These are phyloP conservation scores for Omphalea diandra DNA, from an alignment of 441 rosid species.

Conservation along the genomic window DNA sequence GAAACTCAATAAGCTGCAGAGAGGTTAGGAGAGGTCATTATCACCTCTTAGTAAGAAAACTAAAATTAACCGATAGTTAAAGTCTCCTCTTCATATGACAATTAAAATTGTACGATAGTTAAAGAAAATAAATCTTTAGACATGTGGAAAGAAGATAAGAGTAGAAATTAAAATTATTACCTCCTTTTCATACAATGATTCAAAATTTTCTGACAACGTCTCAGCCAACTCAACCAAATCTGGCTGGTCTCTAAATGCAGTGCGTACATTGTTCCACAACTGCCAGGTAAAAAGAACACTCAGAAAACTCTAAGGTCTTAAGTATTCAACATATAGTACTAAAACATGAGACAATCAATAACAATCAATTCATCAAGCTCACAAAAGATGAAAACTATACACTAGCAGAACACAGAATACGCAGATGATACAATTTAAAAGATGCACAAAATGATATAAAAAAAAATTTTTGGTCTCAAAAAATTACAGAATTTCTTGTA, in stretches of 20 bases:
- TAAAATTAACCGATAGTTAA: too few species aligned
- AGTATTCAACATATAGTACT: neutral
- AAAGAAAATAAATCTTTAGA: neutral
- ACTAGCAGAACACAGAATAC: neutral
- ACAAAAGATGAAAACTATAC: neutral
- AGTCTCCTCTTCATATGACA: neutral
- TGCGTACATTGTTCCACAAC: constrained; percentile 78
- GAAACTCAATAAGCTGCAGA: too few species aligned
- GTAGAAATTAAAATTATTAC: constrained; percentile 44
- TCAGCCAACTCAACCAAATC: constrained; percentile 72
- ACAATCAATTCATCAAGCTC: too few species aligned
- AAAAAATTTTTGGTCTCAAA: neutral
- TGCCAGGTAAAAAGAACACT: constrained; percentile 48
- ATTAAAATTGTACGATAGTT: neutral
- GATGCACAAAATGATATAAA: neutral
- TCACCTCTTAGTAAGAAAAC: too few species aligned
- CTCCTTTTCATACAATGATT: constrained; percentile 73
- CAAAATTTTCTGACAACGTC: constrained; percentile 71
- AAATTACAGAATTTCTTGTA: neutral
- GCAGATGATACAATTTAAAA: neutral
- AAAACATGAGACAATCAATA: neutral
- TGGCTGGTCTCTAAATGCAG: constrained; percentile 67
- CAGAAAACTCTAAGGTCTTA: constrained; percentile 20
- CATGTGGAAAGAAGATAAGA: neutral
- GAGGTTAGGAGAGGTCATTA: too few species aligned